These are phyloP conservation scores for Eucalyptus dawsonii DNA, from an alignment of 345 rosid species.

Conservation along the genomic window DNA sequence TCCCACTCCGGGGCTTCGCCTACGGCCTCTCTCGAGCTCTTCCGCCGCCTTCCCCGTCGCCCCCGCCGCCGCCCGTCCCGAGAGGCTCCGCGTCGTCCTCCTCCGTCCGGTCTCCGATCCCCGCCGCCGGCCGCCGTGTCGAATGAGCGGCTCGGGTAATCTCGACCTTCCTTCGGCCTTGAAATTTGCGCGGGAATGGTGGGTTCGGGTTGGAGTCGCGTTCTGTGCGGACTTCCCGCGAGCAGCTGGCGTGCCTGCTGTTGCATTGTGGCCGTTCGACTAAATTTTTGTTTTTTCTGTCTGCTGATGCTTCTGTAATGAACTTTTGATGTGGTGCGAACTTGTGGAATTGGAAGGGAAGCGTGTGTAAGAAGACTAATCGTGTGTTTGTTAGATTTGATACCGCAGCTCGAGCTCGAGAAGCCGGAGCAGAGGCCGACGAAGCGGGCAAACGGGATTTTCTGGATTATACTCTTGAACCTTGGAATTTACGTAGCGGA, in stretches of 20 bases:
- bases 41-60: not conserved
- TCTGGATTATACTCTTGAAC: conserved; percentile 84
- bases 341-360: not conserved
- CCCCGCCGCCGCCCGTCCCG: not conserved
- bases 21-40: not conserved
- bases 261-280: not conserved
- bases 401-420: conserved; percentile 44
- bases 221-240: not conserved
- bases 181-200: not conserved
- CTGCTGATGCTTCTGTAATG: not conserved
- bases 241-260: not conserved
- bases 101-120: not conserved
- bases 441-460: conserved; percentile 54
- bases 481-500: conserved; percentile 67
- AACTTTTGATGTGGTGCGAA: not conserved
- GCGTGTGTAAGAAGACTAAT: not conserved
- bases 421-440: conserved; percentile 36
- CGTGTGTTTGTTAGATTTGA: conserved; percentile 33
- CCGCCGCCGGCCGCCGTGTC: not conserved
- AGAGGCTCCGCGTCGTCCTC: not conserved
- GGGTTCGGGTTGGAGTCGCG: not conserved
- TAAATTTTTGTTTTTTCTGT: not conserved
- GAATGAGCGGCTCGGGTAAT: not conserved
- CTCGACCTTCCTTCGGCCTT: not conserved
- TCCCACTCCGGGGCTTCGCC: not conserved